Evolutionary conservation across 768 basidiomycete genomes (phyloP), one percentile per base, ranked within the genome.

Genomic region (Xerocomellus chrysenteron): DNA sequence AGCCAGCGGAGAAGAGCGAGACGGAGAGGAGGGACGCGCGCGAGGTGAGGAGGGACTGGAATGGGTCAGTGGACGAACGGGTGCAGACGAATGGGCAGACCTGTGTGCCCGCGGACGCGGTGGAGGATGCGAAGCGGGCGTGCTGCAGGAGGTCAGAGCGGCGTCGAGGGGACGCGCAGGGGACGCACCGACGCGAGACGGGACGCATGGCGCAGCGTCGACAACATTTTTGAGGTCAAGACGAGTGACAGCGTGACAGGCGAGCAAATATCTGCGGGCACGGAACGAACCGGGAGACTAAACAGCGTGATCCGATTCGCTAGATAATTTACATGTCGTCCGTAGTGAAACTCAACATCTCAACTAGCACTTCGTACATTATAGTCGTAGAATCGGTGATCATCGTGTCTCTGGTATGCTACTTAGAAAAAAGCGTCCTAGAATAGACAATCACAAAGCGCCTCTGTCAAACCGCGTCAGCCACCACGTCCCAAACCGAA

Each of bases 1-100:
- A 88, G 59, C 97, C 97, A 59, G 77, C 90, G 46, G 94, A 83
- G 71, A 91, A 73, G 55, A 87, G 76, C 47, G 91, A 85, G 58
- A 86, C 85, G 46, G 94, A 86, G 54, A 84, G 83, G 59, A 92
- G 82, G 26, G 90, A 82, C 55, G 85, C 79, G 69, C 86, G 87
- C 54, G 92, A 92, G 68, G 78, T 82, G 62, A 86, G 64, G 60
- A 88, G 69, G 14, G 87, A 78, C 90, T 92, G 54, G 21, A 55
- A 14, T 14, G 13, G 2, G 35, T 47, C 17, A 50, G 43, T 5
- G 19, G 26, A 39, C 5, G 17, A 36, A 19, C 24, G 49, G 3
- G 9, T 30, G 42, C 4, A 39, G 50, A 48, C n/a, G 33, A 51
- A 17, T 40, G 47, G 16, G 72, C 82, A n/a, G 63, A 91, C 90